Evolutionary conservation across 805 yeast genomes (phyloP).

Genomic region (Candida golubevii): DNA sequence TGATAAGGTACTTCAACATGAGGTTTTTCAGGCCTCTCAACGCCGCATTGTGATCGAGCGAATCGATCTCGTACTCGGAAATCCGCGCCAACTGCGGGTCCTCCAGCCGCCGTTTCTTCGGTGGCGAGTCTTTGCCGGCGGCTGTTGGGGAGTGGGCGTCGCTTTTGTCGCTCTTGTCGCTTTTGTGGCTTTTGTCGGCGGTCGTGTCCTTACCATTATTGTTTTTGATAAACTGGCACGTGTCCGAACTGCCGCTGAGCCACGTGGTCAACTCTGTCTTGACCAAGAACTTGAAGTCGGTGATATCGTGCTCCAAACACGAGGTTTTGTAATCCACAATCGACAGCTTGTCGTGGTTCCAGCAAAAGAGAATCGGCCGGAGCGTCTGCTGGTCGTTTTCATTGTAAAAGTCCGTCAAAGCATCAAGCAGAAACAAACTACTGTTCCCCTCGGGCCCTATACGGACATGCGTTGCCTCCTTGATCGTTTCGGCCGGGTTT

Average conservation of each 20-base stretch:
- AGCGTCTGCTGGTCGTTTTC: conserved; percentile 48
- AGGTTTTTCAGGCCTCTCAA: conserved; percentile 64
- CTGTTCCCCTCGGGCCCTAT: conserved; percentile 20
- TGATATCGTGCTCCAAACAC: conserved; percentile 59
- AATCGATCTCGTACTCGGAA: conserved; percentile 43
- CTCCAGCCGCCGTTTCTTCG: conserved; percentile 13
- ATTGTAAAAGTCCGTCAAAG: conserved; percentile 51
- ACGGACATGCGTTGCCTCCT: conserved; percentile 33
- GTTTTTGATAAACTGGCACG: conserved; percentile 50
- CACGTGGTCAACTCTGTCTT: conserved; percentile 80
- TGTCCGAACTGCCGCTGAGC: conserved; percentile 65
- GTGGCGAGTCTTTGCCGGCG: background rate
- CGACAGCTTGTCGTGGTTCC: conserved; percentile 67
- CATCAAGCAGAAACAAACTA: conserved; percentile 32
- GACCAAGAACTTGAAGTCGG: conserved; percentile 76
- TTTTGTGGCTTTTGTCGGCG: background rate
- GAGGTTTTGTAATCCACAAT: conserved; percentile 78
- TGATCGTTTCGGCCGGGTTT: conserved; percentile 20
- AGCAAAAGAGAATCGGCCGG: conserved; percentile 67
- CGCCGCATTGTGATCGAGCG: conserved; percentile 56
- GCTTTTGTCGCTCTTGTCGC: background rate
- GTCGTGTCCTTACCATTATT: conserved; percentile 1
- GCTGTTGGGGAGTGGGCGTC: background rate
- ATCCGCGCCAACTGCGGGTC: conserved; percentile 52
- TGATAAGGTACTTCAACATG: conserved; percentile 62